phyloP scores from a whole-genome alignment of 495 filamentous ascomycete genomes.

The Talaromyces adpressus region DNA sequence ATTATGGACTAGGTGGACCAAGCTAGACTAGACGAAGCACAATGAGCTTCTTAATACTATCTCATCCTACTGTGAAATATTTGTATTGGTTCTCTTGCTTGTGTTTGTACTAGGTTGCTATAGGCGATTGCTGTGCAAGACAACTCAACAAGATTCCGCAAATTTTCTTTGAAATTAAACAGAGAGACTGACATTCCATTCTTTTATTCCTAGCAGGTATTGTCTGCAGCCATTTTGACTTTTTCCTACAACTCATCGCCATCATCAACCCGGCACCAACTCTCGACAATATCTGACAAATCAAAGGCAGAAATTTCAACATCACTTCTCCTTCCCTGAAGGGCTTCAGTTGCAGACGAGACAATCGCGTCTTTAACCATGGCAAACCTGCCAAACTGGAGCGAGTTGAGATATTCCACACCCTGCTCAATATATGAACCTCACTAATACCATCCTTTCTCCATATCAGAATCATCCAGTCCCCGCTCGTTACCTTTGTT shows the following conservation, averaged over 20 bases:
- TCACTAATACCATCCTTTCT: not conserved
- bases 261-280: too few species aligned
- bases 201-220: too few species aligned
- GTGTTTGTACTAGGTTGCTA: not conserved
- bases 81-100: not conserved
- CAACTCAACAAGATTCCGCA: not conserved
- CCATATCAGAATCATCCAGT: not conserved
- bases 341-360: not conserved
- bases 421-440: not conserved
- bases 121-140: not conserved
- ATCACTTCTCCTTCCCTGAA: not conserved
- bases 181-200: not conserved
- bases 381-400: not conserved
- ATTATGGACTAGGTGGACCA: too few species aligned
- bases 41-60: not conserved
- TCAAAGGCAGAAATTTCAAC: too few species aligned
- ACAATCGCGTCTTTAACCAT: not conserved
- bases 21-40: not conserved
- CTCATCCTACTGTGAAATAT: too few species aligned
- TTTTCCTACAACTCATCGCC: too few species aligned
- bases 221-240: too few species aligned
- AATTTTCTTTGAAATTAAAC: not conserved
- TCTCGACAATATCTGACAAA: too few species aligned
- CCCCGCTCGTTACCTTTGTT: not conserved
- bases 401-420: not conserved